Evolutionary conservation across 2,329 filamentous ascomycete species (phyloP).

Genomic region (Xylariales sp.): DNA sequence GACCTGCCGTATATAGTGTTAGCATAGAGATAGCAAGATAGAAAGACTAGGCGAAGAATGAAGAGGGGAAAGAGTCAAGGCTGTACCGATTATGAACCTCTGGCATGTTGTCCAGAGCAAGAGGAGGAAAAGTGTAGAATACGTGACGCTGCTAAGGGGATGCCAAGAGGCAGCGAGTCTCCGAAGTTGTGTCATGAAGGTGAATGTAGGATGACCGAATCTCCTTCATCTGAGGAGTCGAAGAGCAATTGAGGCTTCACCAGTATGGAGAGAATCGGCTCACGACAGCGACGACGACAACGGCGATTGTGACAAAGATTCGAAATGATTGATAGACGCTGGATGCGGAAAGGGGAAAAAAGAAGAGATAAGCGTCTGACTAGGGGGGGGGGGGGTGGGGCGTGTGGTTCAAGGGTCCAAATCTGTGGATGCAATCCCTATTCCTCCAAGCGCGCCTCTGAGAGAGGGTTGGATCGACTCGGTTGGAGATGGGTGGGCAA

Average conservation of each 20-base stretch:
- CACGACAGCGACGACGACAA: conserved; percentile 26
- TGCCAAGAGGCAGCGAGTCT: conserved; percentile 43
- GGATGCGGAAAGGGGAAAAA: conserved; percentile 34
- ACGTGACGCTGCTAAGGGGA: conserved; percentile 40
- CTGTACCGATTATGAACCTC: conserved; percentile 38
- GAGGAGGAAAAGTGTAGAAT: conserved; percentile 38
- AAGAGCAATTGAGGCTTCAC: conserved; percentile 32
- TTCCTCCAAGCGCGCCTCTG: conserved; percentile 13
- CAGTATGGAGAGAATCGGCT: conserved; percentile 28
- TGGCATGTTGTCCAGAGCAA: conserved; percentile 38
- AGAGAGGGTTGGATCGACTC: conserved; percentile 26
- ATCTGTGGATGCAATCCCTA: conserved; percentile 36
- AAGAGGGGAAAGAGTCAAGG: neutral
- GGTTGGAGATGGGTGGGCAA: conserved; percentile 27
- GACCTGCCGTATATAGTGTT: conserved; percentile 35
- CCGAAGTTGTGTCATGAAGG: conserved; percentile 43
- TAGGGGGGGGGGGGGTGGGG: conserved; percentile 10
- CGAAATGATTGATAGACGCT: conserved; percentile 29
- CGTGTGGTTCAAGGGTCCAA: conserved; percentile 39
- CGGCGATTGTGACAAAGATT: conserved; percentile 14
- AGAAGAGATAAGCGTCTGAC: conserved; percentile 38
- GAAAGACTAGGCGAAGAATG: neutral
- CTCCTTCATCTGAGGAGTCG: conserved; percentile 37
- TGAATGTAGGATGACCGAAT: conserved; percentile 22
- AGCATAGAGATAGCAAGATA: conserved; percentile 26